Evolutionary conservation across 257 asterid genomes (phyloP).

Genomic region (Catharanthus roseus): DNA sequence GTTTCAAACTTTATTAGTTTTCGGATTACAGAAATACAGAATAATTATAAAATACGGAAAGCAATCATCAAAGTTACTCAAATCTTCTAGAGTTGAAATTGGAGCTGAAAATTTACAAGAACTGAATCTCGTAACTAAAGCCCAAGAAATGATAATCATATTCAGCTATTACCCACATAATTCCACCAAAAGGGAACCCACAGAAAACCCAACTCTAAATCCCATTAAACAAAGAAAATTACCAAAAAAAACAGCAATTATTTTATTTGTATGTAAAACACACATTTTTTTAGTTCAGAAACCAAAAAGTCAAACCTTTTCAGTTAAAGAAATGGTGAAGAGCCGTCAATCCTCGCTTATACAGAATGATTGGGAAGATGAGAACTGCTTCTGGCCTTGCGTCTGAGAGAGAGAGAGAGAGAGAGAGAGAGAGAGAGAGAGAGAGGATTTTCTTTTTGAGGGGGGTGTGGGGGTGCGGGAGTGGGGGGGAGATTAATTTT

Average conservation of each 20-base stretch:
- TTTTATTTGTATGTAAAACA: background rate
- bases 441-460: no score
- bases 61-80: background rate
- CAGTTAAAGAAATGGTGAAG: no score
- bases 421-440: no score
- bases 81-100: background rate
- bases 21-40: background rate
- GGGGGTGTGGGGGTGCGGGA: no score
- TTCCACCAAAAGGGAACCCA: no score
- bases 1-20: constrained; percentile 1
- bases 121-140: background rate
- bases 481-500: no score
- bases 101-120: background rate
- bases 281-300: background rate
- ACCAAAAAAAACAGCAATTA: background rate
- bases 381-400: background rate
- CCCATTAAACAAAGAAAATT: background rate
- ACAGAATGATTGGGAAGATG: background rate
- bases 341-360: background rate
- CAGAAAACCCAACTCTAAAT: background rate
- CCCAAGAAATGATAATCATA: no score
- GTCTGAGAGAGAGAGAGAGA: no score
- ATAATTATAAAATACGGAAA: background rate
- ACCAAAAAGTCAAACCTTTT: constrained; percentile 9
- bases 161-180: background rate